Evolutionary conservation across 140 eudicot species (phyloP), one percentile per base, ranked within the genome.

Genomic region (Senecio squalidus): DNA sequence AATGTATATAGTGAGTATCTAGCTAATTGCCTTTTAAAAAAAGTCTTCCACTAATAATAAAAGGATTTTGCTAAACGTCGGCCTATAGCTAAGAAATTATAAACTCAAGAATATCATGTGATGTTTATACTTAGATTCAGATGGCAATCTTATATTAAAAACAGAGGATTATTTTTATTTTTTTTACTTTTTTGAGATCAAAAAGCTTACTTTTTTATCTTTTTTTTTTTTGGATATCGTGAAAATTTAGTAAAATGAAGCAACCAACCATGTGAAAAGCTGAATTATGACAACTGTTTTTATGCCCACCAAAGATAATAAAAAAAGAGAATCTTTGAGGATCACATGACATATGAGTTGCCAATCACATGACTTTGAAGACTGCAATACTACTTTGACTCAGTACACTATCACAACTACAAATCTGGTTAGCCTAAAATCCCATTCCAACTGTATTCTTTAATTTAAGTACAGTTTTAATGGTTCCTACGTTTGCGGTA

Each of bases 191-290:
- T 45, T 54, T 46, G 1, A 55, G 52, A 71, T 44, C 6, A 22
- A 11, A 55, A 55, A 55, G 31, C 4, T n/a, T n/a, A n/a, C n/a
- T 44, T 4, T 34, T 24, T 17, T n/a, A 1, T 54, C 4, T 13
- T 16, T 38, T 52, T 72, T 11, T 17, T 39, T 61, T 72, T 62
- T 46, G 53, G 26, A 10, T 71, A 47, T 27, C 67, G 38, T 72
- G 67, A 64, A 64, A 53, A 45, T 4, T 31, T 18, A 41, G 64
- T 66, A 29, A 72, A 44, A 56, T 55, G 15, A 54, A 55, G 54
- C 58, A 71, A 64, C 67, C 41, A 34, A 56, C 60, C 77, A 72
- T 52, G 77, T 72, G 77, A 64, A 72, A 72, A 46, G 62, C 72
- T 72, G 77, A 64, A 55, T 25, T 21, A 55, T 64, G 53, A 30